Percentiles rank a stretch among this genome's conserved stretches.
Conservation (phyloP, 257 asterid genomes). For the Knoxia roxburghii region DNA sequence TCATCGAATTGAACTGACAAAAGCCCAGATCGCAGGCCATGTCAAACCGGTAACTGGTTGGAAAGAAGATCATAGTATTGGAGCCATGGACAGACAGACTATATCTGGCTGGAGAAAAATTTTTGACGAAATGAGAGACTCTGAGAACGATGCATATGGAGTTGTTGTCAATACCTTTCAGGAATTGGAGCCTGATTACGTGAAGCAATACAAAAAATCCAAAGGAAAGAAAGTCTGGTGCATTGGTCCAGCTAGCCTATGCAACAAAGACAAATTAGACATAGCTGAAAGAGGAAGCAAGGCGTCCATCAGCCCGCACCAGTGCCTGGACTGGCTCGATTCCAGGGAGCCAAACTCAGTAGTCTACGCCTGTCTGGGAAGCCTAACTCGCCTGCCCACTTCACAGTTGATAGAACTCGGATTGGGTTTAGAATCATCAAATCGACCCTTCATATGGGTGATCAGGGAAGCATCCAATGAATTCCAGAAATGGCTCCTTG, state of each 20-base stretch:
- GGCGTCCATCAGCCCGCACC: conserved; percentile 17
- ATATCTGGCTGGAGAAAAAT: conserved; percentile 15
- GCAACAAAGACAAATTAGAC: conserved; percentile 27
- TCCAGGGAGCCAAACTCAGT: conserved; percentile 27
- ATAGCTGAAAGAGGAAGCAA: conserved; percentile 40
- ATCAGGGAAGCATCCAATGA: conserved; percentile 26
- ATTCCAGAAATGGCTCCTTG: conserved; percentile 34
- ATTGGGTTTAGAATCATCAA: conserved; percentile 37
- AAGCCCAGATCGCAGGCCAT: too few species aligned
- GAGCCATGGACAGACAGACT: conserved; percentile 1
- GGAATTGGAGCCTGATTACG: conserved; percentile 41
- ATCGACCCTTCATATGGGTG: conserved; percentile 43
- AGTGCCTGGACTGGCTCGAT: conserved; percentile 46
- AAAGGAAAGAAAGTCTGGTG: conserved; percentile 34
- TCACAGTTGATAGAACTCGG: conserved; percentile 43
- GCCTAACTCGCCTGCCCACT: conserved; percentile 30
- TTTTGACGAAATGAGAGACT: conserved; percentile 5
- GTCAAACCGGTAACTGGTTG: too few species aligned
- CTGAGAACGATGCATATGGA: conserved; percentile 39
- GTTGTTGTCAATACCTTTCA: conserved; percentile 35
- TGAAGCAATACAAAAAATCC: conserved; percentile 11
- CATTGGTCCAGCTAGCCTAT: conserved; percentile 45
- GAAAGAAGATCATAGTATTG: conserved; percentile 33
- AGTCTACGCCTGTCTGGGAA: conserved; percentile 49
- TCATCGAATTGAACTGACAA: too few species aligned